Evolutionary conservation across 257 asterid genomes (phyloP).

Genomic region (Osmanthus fragrans): DNA sequence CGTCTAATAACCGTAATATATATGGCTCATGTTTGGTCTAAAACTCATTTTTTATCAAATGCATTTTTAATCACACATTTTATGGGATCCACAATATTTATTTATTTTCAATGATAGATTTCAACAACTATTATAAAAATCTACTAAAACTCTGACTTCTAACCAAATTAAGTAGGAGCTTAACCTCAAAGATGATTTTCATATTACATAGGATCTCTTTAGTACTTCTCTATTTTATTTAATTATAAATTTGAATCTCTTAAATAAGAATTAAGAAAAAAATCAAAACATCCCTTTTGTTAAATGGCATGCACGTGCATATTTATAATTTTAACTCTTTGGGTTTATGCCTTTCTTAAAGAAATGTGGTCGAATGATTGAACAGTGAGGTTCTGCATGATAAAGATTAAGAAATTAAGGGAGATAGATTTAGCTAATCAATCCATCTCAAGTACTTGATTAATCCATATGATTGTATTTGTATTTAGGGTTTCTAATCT

Average conservation of each 20-base stretch:
- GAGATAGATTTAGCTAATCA: slow-evolving; percentile 17
- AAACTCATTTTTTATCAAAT: too few species aligned
- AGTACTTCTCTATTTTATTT: neutral
- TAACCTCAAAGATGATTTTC: too few species aligned
- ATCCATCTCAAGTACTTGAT: slow-evolving; percentile 20
- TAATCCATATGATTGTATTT: slow-evolving; percentile 17
- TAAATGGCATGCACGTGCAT: neutral
- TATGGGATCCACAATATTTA: too few species aligned
- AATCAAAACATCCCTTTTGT: too few species aligned
- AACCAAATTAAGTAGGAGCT: too few species aligned
- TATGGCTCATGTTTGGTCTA: too few species aligned
- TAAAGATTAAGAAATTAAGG: slow-evolving; percentile 10
- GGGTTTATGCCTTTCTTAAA: neutral
- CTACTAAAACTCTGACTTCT: too few species aligned
- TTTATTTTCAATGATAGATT: too few species aligned
- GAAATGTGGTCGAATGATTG: slow-evolving; percentile 1
- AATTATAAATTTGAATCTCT: neutral
- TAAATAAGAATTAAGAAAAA: neutral
- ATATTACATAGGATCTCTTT: neutral
- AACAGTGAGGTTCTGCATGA: neutral
- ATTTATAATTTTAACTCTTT: neutral
- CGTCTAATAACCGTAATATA: too few species aligned
- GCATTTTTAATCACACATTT: too few species aligned
- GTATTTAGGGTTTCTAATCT: slow-evolving; percentile 19
- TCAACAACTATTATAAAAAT: too few species aligned